Base-by-base conservation (phyloP, 1,284 basidiomycete genomes). In the Agroathelia rolfsii region DNA sequence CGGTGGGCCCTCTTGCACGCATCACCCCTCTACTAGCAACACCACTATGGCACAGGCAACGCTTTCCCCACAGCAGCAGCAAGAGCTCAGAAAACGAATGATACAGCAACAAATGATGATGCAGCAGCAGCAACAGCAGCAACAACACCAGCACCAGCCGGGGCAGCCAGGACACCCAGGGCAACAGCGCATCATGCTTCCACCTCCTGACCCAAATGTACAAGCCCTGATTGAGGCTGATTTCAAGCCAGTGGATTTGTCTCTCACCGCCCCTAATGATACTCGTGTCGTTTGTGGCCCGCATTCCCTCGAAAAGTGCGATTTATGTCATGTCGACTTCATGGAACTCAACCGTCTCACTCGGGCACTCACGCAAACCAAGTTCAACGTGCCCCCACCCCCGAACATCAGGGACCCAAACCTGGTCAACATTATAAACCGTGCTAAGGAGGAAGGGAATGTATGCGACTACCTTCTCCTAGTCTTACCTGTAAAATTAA, bases 401-500 rank as follows among this genome's bases (percentile, higher is more conserved):
- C 74, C 82, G 3, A 76, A 79, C 26, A 70, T 89, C 36, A 62
- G 85, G 23, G 75, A 76, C 24, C 78, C 80, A 50, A 77, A 82
- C 40, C 65, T 93, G 10, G 72, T 80, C 0, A 69, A 76, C 40
- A 70, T 76, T 13, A 72, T 94, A 40, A 80, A 70, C 17, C 63
- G 66, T 29, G 78, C 79, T 13, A 95, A 94, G 53, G 90, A 94
- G 34, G 84, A 90, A 41, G 90, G 90, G 40, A 95, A 95, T 53
- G 85, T 87, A 50, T 35, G 70, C 50, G 16, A 14, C 31, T 26
- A 15, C 16, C 22, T 24, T 36, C 21, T 19, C 41, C 23, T 36
- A 22, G 26, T 26, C 23, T 23, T 21, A 15, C 24, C 4, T 24
- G 40, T 11, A 14, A 22, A 28, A 41, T 22, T 37, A 16, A 10